These are phyloP conservation scores for Phytophthora aleatoria DNA, from an alignment of 352 stramenopile genomes.

Conservation along the genomic window DNA sequence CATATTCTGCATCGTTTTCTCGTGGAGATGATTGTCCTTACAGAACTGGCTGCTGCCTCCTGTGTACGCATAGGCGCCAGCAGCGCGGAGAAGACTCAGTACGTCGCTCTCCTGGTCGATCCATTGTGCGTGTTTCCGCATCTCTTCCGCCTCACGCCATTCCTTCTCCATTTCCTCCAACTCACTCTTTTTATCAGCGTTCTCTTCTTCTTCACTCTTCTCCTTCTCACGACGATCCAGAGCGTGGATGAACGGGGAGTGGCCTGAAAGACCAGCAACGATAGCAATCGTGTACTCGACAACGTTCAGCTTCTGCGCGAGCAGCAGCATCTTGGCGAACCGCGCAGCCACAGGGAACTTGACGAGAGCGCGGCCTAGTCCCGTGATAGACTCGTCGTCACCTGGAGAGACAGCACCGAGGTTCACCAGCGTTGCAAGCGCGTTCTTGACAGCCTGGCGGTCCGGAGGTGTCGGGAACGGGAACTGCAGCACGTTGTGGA, in stretches of 20 bases:
- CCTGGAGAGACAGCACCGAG: constrained; percentile 64
- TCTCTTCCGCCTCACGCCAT: constrained; percentile 71
- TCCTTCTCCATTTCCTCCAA: constrained; percentile 79
- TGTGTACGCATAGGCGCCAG: constrained; percentile 78
- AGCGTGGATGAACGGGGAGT: constrained; percentile 75
- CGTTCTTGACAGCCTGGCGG: constrained; percentile 81
- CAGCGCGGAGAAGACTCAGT: constrained; percentile 74
- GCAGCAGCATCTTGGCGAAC: constrained; percentile 91
- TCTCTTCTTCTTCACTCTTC: constrained; percentile 36
- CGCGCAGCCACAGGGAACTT: constrained; percentile 87
- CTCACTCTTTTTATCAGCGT: constrained; percentile 37
- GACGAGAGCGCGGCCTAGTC: constrained; percentile 80
- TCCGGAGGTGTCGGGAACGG: constrained; percentile 96
- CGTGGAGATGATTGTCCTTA: constrained; percentile 76
- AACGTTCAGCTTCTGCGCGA: constrained; percentile 69
- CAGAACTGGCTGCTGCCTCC: constrained; percentile 71
- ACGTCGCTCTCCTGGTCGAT: constrained; percentile 84
- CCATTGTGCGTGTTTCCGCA: constrained; percentile 79
- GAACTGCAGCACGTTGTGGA: constrained; percentile 95
- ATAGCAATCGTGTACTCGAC: constrained; percentile 87
- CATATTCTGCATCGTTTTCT: constrained; percentile 91
- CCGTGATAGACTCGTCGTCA: constrained; percentile 75
- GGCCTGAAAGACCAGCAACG: constrained; percentile 73
- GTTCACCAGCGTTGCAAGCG: constrained; percentile 86
- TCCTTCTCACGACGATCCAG: constrained; percentile 56